Base-by-base conservation (phyloP, 345 rosid species). In the Cochlearia excelsa region DNA sequence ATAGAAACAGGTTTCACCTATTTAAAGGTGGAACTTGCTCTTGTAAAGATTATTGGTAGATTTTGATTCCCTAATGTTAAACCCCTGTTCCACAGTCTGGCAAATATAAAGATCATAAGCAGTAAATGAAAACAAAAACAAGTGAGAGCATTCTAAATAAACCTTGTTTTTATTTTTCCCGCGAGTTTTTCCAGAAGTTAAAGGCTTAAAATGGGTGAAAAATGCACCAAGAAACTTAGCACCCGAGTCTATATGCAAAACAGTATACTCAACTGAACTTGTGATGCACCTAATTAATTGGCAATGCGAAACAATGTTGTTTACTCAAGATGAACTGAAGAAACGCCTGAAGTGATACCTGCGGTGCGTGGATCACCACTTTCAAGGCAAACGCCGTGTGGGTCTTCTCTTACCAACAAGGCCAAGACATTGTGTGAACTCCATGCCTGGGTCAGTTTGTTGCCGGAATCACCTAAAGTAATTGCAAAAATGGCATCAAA, bases 391-490 rank as follows among this genome's bases (percentile, higher is more conserved):
- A 90, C 90, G 10, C 99, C 97, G 3, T 54, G 74, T 46, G 99
- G 87, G 61, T 94, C 99, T 87, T 90, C 99, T 67, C 81, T 70
- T 47, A 90, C 99, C 70, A 93, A 69, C 78, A 93, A 74, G 69
- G 88, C 92, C 45, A 93, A 77, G 38, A 93, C 88, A 57, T 82
- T 80, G 55, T 44, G 79, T 1, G 82, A 79, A 67, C 86, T 87
- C 97, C 99, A 90, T 44, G 81, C 73, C 65, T 72, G 77, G 55
- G 81, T 51, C 56, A 93, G 72, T 48, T 54, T 72, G 75, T 66
- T 61, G 67, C 79, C 73, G 5, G 93, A 78, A 67, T 83, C 85
- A 30, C 92, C 96, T 29, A 93, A 69, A 5, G 86, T 77, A 34
- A 93, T 63, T 3, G 96, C 84, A 61, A 89, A 89, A 50, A 93